Conservation (phyloP, 75 land plant species). For the Chamaecyparis obtusa region DNA sequence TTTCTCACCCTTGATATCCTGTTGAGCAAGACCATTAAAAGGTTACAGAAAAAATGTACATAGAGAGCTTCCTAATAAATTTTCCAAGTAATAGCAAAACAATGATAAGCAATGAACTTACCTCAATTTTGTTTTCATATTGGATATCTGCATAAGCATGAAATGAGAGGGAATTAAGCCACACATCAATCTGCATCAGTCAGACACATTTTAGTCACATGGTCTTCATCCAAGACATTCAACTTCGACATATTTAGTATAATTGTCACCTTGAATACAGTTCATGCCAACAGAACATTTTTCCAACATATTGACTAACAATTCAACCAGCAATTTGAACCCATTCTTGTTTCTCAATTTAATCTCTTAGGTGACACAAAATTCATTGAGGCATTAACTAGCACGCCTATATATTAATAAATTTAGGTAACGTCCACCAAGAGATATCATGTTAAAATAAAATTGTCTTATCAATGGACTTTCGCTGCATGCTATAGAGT, state of each 20-base stretch:
- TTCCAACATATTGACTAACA: background rate
- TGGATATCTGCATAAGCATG: constrained; percentile 75
- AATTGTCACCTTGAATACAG: background rate
- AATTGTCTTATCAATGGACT: too few relatives aligned
- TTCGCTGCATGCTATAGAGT: too few relatives aligned
- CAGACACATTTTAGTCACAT: background rate
- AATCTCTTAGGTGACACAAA: background rate
- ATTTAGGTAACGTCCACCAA: too few relatives aligned
- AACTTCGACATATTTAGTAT: background rate
- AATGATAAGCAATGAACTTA: constrained; percentile 32
- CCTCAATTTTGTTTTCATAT: constrained; percentile 53
- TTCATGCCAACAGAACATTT: background rate
- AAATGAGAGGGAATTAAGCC: constrained; percentile 81
- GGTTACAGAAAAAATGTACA: background rate
- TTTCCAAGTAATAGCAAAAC: background rate
- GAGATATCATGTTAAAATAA: too few relatives aligned
- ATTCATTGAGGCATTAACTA: background rate
- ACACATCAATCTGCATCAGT: constrained; percentile 73
- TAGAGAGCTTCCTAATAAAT: background rate
- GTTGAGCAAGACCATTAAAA: constrained; percentile 3
- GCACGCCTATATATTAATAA: too few relatives aligned
- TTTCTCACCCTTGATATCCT: constrained; percentile 27
- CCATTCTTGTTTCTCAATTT: background rate
- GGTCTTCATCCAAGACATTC: background rate
- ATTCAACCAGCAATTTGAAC: background rate